phyloP scores from a whole-genome alignment of 495 filamentous ascomycete genomes.

The Entonaema liquescens region DNA sequence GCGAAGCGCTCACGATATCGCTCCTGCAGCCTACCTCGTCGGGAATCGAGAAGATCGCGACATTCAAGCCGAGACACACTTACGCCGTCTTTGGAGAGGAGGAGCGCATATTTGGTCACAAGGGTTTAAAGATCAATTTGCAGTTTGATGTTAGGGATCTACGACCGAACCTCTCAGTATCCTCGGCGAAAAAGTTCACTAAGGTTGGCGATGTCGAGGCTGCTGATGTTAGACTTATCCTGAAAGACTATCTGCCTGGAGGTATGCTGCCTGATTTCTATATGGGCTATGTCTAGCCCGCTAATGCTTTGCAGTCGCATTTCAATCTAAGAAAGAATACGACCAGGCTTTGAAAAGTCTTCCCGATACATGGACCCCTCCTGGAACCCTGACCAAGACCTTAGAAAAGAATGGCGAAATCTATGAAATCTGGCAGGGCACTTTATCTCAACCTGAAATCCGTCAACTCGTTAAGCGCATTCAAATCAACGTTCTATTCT shows the following conservation, averaged over 20 bases:
- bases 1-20: conserved; percentile 75
- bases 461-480: conserved; percentile 75
- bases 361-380: conserved; percentile 67
- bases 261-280: conserved; percentile 55
- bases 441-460: conserved; percentile 61
- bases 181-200: conserved; percentile 77
- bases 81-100: conserved; percentile 92
- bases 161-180: conserved; percentile 75
- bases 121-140: conserved; percentile 76
- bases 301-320: conserved; percentile 63
- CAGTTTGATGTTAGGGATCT: conserved; percentile 84
- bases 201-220: conserved; percentile 74
- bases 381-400: conserved; percentile 57
- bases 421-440: conserved; percentile 64
- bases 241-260: conserved; percentile 74
- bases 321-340: conserved; percentile 66
- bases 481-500: conserved; percentile 84
- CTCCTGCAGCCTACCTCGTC: conserved; percentile 67
- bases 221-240: conserved; percentile 68
- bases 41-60: conserved; percentile 65
- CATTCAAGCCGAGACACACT: conserved; percentile 86
- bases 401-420: conserved; percentile 48
- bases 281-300: background rate
- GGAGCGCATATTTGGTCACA: conserved; percentile 91
- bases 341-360: conserved; percentile 63